Evolutionary conservation across 1,284 basidiomycete species (phyloP), one percentile per base, ranked within the genome.

Genomic region (Apiotrichum sp.): DNA sequence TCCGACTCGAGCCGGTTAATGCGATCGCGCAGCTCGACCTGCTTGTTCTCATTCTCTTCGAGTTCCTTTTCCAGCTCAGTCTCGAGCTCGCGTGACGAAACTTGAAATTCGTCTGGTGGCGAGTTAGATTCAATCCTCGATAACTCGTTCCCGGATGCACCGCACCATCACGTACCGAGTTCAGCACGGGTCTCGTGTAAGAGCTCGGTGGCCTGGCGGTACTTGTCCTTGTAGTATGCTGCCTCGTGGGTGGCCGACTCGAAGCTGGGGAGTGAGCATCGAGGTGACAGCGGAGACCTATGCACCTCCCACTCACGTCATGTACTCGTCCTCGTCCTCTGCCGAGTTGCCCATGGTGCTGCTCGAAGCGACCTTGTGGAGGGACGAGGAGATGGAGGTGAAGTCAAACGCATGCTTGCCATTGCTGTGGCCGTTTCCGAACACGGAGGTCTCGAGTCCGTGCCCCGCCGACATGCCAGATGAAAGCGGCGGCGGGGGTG

Each of bases 41-140:
- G 88, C 11, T 86, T 82, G 73, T 86, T 87, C 78, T 96, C 92
- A 46, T 89, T 91, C 49, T 86, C 81, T 66, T 87, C 86, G 49
- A 96, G 80, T 72, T 96, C 93, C 62, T 83, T 83, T 79, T 93
- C 91, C 43, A 96, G 79, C 75, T 96, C 92, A 61, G 92, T 86
- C 78, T 96, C 93, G 36, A 96, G 82, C 67, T 95, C 91, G 77
- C 89, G 91, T 73, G 88, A 92, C 47, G 88, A 89, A 59, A 84
- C 79, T 65, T 93, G 89, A 71, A 95, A 95, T 63, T 95, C 92
- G 69, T 92, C 88, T 73, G 55, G 31, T 45, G 41, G 33, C 50
- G 31, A 40, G 48, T 40, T 22, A 22, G 22, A 22, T 22, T 22
- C 22, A 22, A 22, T 22, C 22, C 22, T 22, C 22, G 22, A 22